These are phyloP conservation scores for Leccinum variicolor DNA, from an alignment of 768 basidiomycete genomes.

Conservation along the genomic window DNA sequence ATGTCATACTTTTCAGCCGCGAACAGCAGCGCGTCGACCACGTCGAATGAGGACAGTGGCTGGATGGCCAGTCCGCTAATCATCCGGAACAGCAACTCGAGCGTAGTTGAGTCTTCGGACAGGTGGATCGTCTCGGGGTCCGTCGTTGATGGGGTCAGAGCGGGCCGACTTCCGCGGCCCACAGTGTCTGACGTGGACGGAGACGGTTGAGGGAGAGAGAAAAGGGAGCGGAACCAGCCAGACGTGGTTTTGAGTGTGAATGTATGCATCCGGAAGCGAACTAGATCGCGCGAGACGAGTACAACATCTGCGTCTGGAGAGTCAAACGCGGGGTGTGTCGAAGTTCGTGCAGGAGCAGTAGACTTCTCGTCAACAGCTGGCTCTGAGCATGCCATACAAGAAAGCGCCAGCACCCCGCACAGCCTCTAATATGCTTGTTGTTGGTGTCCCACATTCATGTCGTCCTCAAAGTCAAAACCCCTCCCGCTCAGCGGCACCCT, in stretches of 20 bases:
- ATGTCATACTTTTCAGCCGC: conserved; percentile 72
- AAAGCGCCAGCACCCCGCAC: not conserved
- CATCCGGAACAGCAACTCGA: conserved; percentile 59
- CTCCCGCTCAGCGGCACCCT: conserved; percentile 57
- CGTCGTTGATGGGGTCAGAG: conserved; percentile 9
- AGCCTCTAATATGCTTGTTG: not conserved
- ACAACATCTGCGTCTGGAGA: conserved; percentile 55
- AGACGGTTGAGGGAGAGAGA: conserved; percentile 47
- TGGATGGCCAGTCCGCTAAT: conserved; percentile 56
- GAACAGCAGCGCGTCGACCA: conserved; percentile 54
- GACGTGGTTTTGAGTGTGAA: conserved; percentile 59
- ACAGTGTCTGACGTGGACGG: not conserved
- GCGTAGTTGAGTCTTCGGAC: conserved; percentile 53
- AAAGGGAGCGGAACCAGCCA: conserved; percentile 55
- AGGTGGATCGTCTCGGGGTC: conserved; percentile 43
- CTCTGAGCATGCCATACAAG: conserved; percentile 16
- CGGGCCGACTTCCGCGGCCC: not conserved
- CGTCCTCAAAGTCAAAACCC: conserved; percentile 36
- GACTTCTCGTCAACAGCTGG: not conserved
- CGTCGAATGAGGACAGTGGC: conserved; percentile 47
- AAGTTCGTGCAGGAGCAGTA: not conserved
- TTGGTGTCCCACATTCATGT: conserved; percentile 9
- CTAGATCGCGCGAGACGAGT: conserved; percentile 37
- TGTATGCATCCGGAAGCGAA: conserved; percentile 48
- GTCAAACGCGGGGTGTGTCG: conserved; percentile 48